Evolutionary conservation across 805 yeast species (phyloP).

Genomic region (Yarrowia keelungensis): DNA sequence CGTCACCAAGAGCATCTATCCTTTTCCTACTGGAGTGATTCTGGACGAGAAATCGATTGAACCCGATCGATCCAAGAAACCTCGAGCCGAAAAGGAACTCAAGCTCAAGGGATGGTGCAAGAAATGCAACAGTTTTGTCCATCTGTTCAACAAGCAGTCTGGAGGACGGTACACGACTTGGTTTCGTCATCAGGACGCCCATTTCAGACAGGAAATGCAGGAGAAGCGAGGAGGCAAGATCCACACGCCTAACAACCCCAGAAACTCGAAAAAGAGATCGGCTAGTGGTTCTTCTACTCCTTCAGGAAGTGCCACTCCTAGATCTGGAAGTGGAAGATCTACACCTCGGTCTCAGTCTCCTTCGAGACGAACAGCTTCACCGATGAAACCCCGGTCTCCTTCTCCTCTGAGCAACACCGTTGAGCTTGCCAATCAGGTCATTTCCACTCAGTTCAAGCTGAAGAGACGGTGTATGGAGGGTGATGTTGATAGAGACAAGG

Average conservation of each 20-base stretch:
- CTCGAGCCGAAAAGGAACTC: neutral
- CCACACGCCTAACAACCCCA: neutral
- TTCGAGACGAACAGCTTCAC: too few species aligned
- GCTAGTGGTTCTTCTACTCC: too few species aligned
- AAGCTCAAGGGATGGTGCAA: slow-evolving; percentile 8
- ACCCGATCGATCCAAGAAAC: neutral
- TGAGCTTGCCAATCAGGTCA: neutral
- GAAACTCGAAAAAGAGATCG: neutral
- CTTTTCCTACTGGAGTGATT: neutral
- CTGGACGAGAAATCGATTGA: neutral
- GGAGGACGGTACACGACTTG: slow-evolving; percentile 9
- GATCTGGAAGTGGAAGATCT: neutral
- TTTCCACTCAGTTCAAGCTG: neutral
- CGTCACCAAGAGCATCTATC: slow-evolving; percentile 13
- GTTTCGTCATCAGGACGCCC: slow-evolving; percentile 11
- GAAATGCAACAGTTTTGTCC: neutral
- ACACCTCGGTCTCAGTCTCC: neutral
- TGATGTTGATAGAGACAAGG: too few species aligned
- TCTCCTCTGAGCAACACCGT: neutral
- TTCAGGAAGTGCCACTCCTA: too few species aligned
- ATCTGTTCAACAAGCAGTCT: slow-evolving; percentile 2
- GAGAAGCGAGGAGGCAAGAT: slow-evolving; percentile 9
- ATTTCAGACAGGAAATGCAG: slow-evolving; percentile 1
- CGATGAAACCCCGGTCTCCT: neutral
- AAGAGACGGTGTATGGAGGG: neutral